Percentiles rank a stretch among this genome's conserved stretches.
phyloP scores from a whole-genome alignment of 441 rosid species.

The Euphorbia schlechtendalii region DNA sequence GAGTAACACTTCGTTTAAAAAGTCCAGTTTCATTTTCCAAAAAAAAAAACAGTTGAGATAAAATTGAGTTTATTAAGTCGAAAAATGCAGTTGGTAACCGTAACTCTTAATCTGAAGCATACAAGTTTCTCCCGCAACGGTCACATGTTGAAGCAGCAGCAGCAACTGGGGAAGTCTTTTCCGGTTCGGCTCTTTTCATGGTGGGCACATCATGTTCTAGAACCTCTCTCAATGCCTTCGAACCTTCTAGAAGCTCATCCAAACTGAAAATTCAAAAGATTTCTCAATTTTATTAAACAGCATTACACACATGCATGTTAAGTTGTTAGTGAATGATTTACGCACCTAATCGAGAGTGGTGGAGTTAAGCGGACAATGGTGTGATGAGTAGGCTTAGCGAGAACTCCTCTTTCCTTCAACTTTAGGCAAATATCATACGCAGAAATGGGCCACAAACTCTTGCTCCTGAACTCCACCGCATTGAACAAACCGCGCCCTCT shows the following conservation, averaged over 20 bases:
- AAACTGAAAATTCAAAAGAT: slow-evolving; percentile 30
- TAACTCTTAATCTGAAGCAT: too few relatives aligned
- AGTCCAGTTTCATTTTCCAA: background rate
- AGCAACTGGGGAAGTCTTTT: slow-evolving; percentile 29
- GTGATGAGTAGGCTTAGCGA: slow-evolving; percentile 88
- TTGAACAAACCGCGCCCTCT: slow-evolving; percentile 90
- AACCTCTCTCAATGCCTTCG: slow-evolving; percentile 62
- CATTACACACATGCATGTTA: too few relatives aligned
- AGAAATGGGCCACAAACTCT: slow-evolving; percentile 56
- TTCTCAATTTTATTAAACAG: too few relatives aligned
- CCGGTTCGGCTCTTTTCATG: slow-evolving; percentile 40
- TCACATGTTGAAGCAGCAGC: slow-evolving; percentile 48
- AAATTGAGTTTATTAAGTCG: background rate
- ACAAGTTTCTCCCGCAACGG: slow-evolving; percentile 70
- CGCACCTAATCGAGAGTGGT: slow-evolving; percentile 81
- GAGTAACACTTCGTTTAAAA: slow-evolving; percentile 1
- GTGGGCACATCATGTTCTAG: slow-evolving; percentile 64
- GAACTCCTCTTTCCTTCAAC: slow-evolving; percentile 88
- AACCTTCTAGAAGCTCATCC: slow-evolving; percentile 72
- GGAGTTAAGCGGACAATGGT: slow-evolving; percentile 90
- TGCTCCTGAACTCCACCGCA: slow-evolving; percentile 73
- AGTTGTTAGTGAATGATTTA: too few relatives aligned
- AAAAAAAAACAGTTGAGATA: background rate
- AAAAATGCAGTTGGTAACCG: too few relatives aligned
- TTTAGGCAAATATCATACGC: slow-evolving; percentile 86